Base-by-base conservation (phyloP, 768 basidiomycete species). In the Rhodosporidiobolus odoratus region DNA sequence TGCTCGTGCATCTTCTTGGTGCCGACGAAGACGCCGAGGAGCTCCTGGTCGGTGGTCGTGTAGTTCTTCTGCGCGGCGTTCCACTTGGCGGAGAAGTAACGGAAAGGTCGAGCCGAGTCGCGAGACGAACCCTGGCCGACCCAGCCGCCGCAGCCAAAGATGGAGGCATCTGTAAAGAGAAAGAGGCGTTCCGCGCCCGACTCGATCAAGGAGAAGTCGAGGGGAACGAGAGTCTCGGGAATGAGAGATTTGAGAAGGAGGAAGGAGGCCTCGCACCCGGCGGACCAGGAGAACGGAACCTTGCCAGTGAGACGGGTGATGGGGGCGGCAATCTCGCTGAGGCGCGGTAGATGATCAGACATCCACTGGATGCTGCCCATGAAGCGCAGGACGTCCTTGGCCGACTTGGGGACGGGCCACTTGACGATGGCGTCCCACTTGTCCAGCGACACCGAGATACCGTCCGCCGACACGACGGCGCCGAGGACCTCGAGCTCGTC, bases 31-130 rank as follows among this genome's bases (percentile, higher is more conserved):
- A 66, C 58, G 35, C 48, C 65, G 45, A 59, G 65, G 15, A 66
- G 58, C 47, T 66, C 65, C 30, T 66, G 65, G 32, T 66, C 58
- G 4, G 65, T 66, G 1, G 68, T 69, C 12, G 47, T 23, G 57
- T 69, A 69, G 47, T 69, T 58, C 4, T 23, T 23, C 40, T 63
- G 62, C 13, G 68, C 68, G 4, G 47, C 6, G 40, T 69, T 69
- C 34, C 50, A 69, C 57, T 69, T 69, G 15, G 48, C 32, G 23
- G 68, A 69, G 43, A 50, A 35, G 48, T 43, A 69, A 10, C 68
- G 68, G 40, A 64, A 41, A 25, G 68, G 68, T 4, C 45, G 45
- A 10, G 68, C 68, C 27, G 4, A 15, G 12, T 47, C 19, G 23
- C 47, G 48, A 3, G 48, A 1, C 21, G 38, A 0, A 2, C 68